Base-by-base conservation (phyloP, 2,329 filamentous ascomycete genomes). In the Decorospora gaudefroyi region DNA sequence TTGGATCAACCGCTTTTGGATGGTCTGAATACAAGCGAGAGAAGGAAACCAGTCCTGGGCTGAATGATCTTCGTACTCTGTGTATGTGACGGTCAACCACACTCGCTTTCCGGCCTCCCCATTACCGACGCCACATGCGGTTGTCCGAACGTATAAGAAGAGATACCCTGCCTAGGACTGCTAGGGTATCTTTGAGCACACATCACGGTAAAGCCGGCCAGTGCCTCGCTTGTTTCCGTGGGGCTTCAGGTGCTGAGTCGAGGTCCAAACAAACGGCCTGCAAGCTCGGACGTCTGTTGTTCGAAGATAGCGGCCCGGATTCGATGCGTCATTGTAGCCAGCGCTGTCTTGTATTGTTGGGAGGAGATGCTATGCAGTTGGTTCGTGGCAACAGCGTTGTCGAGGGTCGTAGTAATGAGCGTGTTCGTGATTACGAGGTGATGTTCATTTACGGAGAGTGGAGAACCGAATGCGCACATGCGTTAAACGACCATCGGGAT, bases 1-100 rank as follows among this genome's bases (percentile, higher is more conserved):
- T 40, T 52, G 51, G 43, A 39, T 55, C 38, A 52, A 44, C 58
- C 53, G 34, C 43, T 51, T 58, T 57, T 25, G 53, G 52, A 49
- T 50, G 43, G 44, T 23, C 35, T 46, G 40, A 30, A 49, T 57
- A 55, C 51, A 49, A 53, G 43, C 45, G 49, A 46, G 49, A 46
- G 25, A 51, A 45, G 45, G 43, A 30, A 23, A 37, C 31, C 33
- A 40, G 43, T 38, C 21, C 33, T 46, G 49, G 42, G 46, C 49
- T 49, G 40, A 52, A 51, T 25, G 43, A 55, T 53, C 59, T 34
- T 50, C 46, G 33, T 30, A n/a, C n/a, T 25, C 35, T 46, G 40
- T 45, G 42, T 33, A 45, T 39, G 34, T 43, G 25, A 38, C 47
- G 51, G 53, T 57, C 49, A 53, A 46, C 48, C 18, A 34, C 46